Evolutionary conservation across 305 asterid genomes (phyloP), one percentile per base, ranked within the genome.

Genomic region (Fraxinus ornus): DNA sequence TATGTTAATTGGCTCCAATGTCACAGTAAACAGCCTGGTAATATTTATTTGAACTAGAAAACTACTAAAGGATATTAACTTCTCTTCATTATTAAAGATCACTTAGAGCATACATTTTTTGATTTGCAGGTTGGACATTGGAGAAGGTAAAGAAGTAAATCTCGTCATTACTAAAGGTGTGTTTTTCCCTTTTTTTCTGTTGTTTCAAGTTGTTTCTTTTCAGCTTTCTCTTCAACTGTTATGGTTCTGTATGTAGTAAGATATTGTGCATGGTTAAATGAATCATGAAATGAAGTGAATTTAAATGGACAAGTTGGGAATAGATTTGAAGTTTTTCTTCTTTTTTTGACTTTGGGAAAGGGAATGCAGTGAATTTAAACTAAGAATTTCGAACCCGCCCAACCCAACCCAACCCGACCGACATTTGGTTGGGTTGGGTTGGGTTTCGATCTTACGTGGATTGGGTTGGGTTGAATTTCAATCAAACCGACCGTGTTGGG

Each of bases 91-190:
- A 73, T 84, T 55, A 13, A 78, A 57, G 74, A 49, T 26, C 3
- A 55, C 1, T n/a, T n/a, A n/a, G 8, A 55, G 3, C 26, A 55
- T n/a, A 0, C 3, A n/a, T 26, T 55, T 55, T 21, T 36, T 79
- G 73, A 75, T 49, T 49, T 79, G 74, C 90, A 93, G 97, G 98
- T 86, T 94, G 41, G 99, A 94, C 86, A 85, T 95, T 17, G 98
- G 99, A 77, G 95, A 93, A 83, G 97, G 99, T 62, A 88, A 86
- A 87, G 90, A 93, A 84, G 97, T 92, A 37, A 90, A 88, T 86
- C 88, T 92, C 0, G 97, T 97, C 79, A 2, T 92, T 98, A 1
- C 92, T 97, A 87, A 98, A 96, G 99, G 99, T 96, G 84, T 24
- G 79, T 1, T 60, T 81, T 81, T 7, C 60, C 2, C 44, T 12